Base-by-base conservation (phyloP, 192 early-diverging fungal genomes). In the Gaertneriomyces semiglobifer region DNA sequence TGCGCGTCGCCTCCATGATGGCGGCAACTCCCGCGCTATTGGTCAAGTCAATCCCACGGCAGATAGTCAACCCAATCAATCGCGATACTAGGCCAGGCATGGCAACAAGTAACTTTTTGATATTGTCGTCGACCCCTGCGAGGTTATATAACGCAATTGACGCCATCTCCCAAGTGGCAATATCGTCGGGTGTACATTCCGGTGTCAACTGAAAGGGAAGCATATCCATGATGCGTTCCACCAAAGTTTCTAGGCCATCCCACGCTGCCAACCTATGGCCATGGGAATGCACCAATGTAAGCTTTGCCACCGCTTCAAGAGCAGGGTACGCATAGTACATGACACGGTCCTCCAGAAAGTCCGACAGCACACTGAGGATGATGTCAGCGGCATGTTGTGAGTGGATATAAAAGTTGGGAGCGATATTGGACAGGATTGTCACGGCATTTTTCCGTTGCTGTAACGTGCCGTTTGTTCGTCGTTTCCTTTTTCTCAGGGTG, bases 381-480 rank as follows among this genome's bases (percentile, higher is more conserved):
- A 83, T 55, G 57, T 73, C 57, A 38, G 72, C 67, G 54, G 72
- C 48, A 59, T 71, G 47, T 25, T 71, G 40, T 46, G 72, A 62
- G 1, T 77, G 75, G 8, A 88, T 40, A 18, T 61, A 70, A 51
- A 88, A 18, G 57, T 74, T 75, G 33, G 76, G 71, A 1, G 74
- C 80, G 47, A 89, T 81, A 50, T 88, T 86, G 45, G 86, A 84
- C 60, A 88, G 72, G 40, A 88, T 86, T 14, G 84, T 82, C 9
- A 88, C 59, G 4, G 83, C 76, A 47, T 81, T 88, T 64, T 89
- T 89, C 7, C 88, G 79, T 50, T 82, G 79, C 52, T 88, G 86
- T 16, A 89, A 68, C 3, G 80, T 78, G 4, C 19, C 55, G 39
- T 38, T 57, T 5, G 20, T 16, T 12, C 48, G 0, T 33, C 25